Percentiles rank a stretch among this genome's conserved stretches.
Conservation (phyloP, 257 asterid genomes). For the Mitragyna speciosa region DNA sequence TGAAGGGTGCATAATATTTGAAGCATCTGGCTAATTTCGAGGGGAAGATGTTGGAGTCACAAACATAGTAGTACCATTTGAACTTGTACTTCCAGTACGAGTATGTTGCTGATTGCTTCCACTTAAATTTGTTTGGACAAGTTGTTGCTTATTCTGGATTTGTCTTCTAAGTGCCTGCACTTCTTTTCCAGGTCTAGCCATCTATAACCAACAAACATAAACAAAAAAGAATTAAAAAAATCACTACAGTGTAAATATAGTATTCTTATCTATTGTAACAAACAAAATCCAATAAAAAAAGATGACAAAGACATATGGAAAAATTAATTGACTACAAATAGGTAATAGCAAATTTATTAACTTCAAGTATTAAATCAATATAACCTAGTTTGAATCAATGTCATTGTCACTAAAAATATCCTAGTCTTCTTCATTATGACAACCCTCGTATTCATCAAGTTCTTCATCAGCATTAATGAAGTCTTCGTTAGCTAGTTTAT, state of each 20-base stretch:
- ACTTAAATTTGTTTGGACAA: no score
- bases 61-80: neutral
- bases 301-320: no score
- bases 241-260: neutral
- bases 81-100: neutral
- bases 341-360: no score
- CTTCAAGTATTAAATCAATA: no score
- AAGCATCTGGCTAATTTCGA: no score
- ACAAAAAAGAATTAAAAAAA: no score
- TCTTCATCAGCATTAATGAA: neutral
- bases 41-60: neutral
- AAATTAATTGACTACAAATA: no score
- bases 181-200: neutral
- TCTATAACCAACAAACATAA: no score
- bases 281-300: neutral
- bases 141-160: neutral
- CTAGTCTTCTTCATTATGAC: neutral
- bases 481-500: neutral
- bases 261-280: neutral
- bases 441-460: neutral
- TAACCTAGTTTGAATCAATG: neutral
- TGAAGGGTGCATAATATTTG: neutral
- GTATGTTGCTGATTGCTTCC: neutral
- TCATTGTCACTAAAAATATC: neutral
- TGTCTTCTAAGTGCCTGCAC: neutral